Percentiles rank a stretch among this genome's conserved stretches.
Conservation (phyloP, 768 basidiomycete species). For the Phaeotremella fagi region DNA sequence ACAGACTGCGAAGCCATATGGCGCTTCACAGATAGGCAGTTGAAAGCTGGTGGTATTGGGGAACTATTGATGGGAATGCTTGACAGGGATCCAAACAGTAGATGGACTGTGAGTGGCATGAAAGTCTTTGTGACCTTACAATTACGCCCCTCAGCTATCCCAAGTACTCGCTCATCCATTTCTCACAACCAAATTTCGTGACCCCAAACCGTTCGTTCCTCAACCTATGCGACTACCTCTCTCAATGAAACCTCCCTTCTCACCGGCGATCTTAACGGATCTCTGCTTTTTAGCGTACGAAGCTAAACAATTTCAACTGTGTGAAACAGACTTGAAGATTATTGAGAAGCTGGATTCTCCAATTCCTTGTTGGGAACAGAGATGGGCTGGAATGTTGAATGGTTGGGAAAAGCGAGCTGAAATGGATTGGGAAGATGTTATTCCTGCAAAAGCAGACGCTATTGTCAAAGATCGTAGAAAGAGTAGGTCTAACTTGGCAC, state of each 20-base stretch:
- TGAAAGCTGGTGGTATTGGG: constrained; percentile 14
- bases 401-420: constrained; percentile 28
- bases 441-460: background rate
- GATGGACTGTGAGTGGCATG: constrained; percentile 35
- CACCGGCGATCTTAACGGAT: constrained; percentile 16
- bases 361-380: constrained; percentile 34
- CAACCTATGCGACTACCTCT: constrained; percentile 12
- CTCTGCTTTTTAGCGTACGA: constrained; percentile 30
- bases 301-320: constrained; percentile 16
- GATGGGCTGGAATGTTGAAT: constrained; percentile 31
- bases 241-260: constrained; percentile 3
- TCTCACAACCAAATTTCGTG: constrained; percentile 9
- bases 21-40: constrained; percentile 2
- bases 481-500: background rate
- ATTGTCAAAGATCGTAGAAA: background rate
- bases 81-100: constrained; percentile 19
- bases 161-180: constrained; percentile 39
- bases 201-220: constrained; percentile 12
- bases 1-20: constrained; percentile 11
- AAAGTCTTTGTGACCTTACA: background rate
- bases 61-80: constrained; percentile 37
- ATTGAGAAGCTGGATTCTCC: background rate
- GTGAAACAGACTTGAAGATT: constrained; percentile 19
- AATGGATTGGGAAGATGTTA: constrained; percentile 29
- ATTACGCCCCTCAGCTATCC: constrained; percentile 23